Conservation (phyloP, 2,329 filamentous ascomycete genomes). For the Moelleriella libera region DNA sequence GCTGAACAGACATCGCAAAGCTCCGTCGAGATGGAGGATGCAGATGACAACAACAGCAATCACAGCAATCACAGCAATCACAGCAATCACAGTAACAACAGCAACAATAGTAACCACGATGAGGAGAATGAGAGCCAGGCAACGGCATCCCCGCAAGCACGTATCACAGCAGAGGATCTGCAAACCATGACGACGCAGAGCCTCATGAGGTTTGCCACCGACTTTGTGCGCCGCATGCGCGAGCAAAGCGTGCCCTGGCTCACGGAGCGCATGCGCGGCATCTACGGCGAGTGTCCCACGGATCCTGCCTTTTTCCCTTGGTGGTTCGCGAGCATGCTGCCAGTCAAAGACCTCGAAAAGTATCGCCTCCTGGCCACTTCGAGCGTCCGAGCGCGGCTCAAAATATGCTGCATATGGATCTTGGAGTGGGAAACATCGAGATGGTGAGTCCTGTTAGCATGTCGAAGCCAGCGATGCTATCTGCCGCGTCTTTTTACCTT, state of each 20-base stretch:
- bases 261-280: slow-evolving; percentile 52
- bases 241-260: slow-evolving; percentile 61
- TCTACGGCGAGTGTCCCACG: slow-evolving; percentile 64
- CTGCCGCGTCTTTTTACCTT: too few species aligned
- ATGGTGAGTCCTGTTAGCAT: slow-evolving; percentile 42
- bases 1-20: not conserved
- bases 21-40: not conserved
- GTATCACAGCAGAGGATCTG: slow-evolving; percentile 5
- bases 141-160: not conserved
- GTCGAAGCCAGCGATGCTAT: too few species aligned
- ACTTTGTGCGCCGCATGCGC: slow-evolving; percentile 58
- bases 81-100: too few species aligned
- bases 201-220: slow-evolving; percentile 48
- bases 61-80: too few species aligned
- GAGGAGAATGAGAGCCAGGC: not conserved
- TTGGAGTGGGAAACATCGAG: slow-evolving; percentile 52
- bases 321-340: slow-evolving; percentile 78
- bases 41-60: not conserved
- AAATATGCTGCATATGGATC: slow-evolving; percentile 73
- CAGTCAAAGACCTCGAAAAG: slow-evolving; percentile 64
- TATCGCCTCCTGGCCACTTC: slow-evolving; percentile 59
- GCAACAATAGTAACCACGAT: not conserved
- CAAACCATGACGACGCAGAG: slow-evolving; percentile 51
- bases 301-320: slow-evolving; percentile 72
- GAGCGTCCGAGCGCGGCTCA: slow-evolving; percentile 68